Evolutionary conservation across 208 protist genomes (phyloP), one percentile per base, ranked within the genome.

Genomic region (Leishmania guyanensis): DNA sequence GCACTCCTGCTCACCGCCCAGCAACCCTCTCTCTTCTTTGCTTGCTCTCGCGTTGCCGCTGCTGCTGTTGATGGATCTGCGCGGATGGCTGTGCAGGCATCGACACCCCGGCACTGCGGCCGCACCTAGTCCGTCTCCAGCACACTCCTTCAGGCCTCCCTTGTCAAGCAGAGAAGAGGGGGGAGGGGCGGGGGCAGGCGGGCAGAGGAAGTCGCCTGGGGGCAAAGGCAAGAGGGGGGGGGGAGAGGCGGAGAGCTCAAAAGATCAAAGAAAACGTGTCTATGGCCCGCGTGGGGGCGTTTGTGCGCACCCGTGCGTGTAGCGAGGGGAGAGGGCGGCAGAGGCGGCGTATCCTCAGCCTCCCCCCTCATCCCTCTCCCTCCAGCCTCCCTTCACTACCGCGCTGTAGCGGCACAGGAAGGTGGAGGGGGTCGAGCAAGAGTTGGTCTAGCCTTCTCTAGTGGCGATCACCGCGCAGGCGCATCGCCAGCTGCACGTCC

Each of bases 401-500:
- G 65, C 65, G 65, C 36, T 26, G 16, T 36, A 70, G 65, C 36
- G 65, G 51, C 68, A 51, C 66, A 43, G 3, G 0, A 33, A 36
- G 51, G 16, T 5, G n/a, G 50, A 10, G 14, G 46, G 5, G n/a
- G 6, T 9, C 1, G 48, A 29, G 26, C 50, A 43, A 58, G 51
- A 43, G 51, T 29, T 5, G 14, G 10, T 60, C 9, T n/a, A 20
- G 46, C 73, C 50, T 2, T 39, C 36, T 78, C 75, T 87, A 88
- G 78, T 81, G 83, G 70, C 88, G 88, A 81, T 92, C 88, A 71
- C 88, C 88, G 78, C 88, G 88, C 70, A 92, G 83, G 75, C 88
- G 85, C 76, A 87, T 74, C 53, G 88, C 88, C 60, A 92, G 88
- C 81, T 92, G 87, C 74, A 90, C 82, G 78, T 92, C 95, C 83